A percentile compares a stretch with the other conserved stretches of the same genome.
Conservation (phyloP, 2,329 filamentous ascomycete genomes). For the Fusarium piperis region DNA sequence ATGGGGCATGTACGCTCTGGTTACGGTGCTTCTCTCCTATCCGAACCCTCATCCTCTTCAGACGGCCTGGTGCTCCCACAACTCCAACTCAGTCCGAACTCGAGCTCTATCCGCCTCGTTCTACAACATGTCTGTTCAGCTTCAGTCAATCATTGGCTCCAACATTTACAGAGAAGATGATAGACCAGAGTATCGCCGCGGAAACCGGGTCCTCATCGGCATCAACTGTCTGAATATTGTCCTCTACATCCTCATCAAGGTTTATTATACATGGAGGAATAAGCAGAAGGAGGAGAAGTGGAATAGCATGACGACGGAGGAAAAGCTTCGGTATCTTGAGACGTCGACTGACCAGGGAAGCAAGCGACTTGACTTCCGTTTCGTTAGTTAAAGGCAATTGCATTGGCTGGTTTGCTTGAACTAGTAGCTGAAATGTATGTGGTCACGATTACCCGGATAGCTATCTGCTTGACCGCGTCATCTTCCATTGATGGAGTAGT, state of each 20-base stretch:
- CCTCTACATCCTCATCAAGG: not conserved
- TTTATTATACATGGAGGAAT: not conserved
- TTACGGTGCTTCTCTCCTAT: not conserved
- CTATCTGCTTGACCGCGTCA: too few relatives aligned
- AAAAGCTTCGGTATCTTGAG: not conserved
- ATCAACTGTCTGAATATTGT: not conserved
- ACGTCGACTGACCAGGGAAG: not conserved
- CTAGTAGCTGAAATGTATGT: not conserved
- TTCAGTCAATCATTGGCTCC: not conserved
- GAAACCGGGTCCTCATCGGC: not conserved
- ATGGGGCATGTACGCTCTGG: not conserved
- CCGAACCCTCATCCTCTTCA: not conserved
- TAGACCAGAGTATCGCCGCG: not conserved
- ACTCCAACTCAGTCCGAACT: not conserved
- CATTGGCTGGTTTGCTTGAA: not conserved
- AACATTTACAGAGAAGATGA: not conserved
- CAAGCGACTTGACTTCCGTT: not conserved
- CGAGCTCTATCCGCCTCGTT: not conserved
- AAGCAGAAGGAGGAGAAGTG: not conserved
- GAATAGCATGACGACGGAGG: not conserved
- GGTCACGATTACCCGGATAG: not conserved
- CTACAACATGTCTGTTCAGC: not conserved
- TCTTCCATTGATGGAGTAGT: not conserved
- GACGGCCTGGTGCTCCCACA: not conserved
- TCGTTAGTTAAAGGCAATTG: not conserved